These are phyloP conservation scores for Cyanophora paradoxa DNA, from an alignment of 78 protist genomes.

Conservation along the genomic window DNA sequence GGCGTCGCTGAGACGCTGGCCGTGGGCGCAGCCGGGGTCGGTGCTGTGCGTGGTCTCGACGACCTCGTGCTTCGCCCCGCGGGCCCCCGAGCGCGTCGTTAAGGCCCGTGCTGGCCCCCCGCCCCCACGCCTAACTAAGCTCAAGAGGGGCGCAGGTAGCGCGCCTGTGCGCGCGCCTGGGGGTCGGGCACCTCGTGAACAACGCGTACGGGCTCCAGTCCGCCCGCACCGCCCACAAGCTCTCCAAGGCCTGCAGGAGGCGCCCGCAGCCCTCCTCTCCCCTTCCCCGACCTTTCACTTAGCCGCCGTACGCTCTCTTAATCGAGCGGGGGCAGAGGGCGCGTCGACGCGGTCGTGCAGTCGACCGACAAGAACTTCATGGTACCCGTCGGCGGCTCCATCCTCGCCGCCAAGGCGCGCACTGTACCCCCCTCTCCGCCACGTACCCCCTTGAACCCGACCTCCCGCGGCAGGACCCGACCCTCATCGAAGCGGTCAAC, in stretches of 20 bases:
- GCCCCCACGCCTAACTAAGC: not conserved
- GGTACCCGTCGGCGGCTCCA: conserved; percentile 98
- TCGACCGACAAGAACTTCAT: conserved; percentile 96
- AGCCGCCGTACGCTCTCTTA: no score
- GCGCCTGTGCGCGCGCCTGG: conserved; percentile 51
- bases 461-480: conserved; percentile 35
- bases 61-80: conserved; percentile 96
- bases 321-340: conserved; percentile 38
- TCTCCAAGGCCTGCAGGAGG: conserved; percentile 26
- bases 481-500: conserved; percentile 25
- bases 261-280: no score
- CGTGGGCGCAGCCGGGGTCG: conserved; percentile 51
- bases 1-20: no score
- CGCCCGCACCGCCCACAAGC: no score
- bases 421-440: not conserved
- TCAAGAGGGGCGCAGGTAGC: conserved; percentile 67
- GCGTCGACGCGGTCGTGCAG: conserved; percentile 87
- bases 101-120: not conserved
- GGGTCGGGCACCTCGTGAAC: conserved; percentile 57
- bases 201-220: conserved; percentile 97
- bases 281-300: no score
- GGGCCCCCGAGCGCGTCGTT: conserved; percentile 73
- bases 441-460: not conserved
- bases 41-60: conserved; percentile 86
- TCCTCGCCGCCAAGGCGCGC: conserved; percentile 32